Conservation (phyloP, 169 alveolate genomes). For the Plasmodium coatneyi region DNA sequence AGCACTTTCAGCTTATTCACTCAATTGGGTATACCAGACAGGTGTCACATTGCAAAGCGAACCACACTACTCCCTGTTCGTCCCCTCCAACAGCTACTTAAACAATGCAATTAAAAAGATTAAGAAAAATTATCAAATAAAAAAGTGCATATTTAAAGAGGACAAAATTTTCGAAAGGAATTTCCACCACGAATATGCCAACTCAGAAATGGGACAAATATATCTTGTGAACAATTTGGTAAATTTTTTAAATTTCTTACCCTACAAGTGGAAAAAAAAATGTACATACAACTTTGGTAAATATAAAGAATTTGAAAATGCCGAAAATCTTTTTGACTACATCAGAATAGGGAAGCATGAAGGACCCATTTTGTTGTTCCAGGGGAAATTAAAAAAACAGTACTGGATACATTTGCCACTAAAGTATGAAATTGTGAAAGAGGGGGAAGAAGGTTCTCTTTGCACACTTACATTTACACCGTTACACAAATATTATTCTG, state of each 20-base stretch:
- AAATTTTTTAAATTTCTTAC: conserved; percentile 40
- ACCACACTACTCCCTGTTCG: conserved; percentile 69
- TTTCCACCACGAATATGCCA: background rate
- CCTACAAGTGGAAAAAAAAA: conserved; percentile 11
- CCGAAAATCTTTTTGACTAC: conserved; percentile 14
- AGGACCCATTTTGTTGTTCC: conserved; percentile 36
- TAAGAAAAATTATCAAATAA: conserved; percentile 20
- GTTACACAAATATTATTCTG: conserved; percentile 59
- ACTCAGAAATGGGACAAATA: background rate
- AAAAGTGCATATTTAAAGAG: background rate
- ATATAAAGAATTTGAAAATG: conserved; percentile 20
- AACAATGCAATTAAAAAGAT: conserved; percentile 5
- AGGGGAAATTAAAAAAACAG: conserved; percentile 61
- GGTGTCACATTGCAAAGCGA: conserved; percentile 54
- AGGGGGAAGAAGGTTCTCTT: conserved; percentile 5
- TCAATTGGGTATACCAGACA: conserved; percentile 55
- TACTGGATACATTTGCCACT: conserved; percentile 66
- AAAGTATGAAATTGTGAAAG: conserved; percentile 16
- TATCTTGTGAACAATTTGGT: conserved; percentile 32
- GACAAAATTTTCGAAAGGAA: conserved; percentile 27
- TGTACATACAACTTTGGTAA: conserved; percentile 26
- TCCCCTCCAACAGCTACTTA: conserved; percentile 49
- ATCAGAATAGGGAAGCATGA: conserved; percentile 22
- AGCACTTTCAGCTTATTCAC: conserved; percentile 33
- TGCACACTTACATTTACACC: conserved; percentile 53